These are phyloP conservation scores for Arabidopsis thaliana DNA, from an alignment of 345 rosid species.

Conservation along the genomic window DNA sequence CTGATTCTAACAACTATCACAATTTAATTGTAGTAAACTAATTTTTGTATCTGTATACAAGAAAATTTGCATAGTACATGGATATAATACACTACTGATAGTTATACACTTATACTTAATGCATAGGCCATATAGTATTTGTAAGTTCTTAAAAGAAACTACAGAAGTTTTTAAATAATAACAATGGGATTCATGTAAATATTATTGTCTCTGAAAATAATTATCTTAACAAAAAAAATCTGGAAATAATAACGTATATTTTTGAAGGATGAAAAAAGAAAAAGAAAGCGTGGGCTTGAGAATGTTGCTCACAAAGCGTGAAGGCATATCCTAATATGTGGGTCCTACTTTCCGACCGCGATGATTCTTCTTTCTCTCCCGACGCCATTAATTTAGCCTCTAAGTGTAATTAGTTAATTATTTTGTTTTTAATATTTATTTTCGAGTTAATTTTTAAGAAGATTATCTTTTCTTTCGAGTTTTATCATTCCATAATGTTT, in stretches of 20 bases:
- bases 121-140: neutral
- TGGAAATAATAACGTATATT: neutral
- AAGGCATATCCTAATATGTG: slow-evolving; percentile 49
- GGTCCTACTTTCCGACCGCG: slow-evolving; percentile 51
- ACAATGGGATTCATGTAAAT: neutral
- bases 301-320: slow-evolving; percentile 56
- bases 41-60: too few relatives aligned
- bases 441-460: neutral
- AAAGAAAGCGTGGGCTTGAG: slow-evolving; percentile 49
- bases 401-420: neutral
- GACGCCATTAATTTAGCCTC: slow-evolving; percentile 36
- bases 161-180: too few relatives aligned
- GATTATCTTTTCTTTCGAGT: neutral
- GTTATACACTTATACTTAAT: neutral
- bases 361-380: slow-evolving; percentile 45
- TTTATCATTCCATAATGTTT: neutral
- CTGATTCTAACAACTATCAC: neutral
- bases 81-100: neutral
- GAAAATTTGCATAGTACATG: too few relatives aligned
- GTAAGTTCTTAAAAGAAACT: neutral
- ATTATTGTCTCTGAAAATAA: neutral
- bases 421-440: neutral
- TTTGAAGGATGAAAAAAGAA: neutral
- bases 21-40: neutral
- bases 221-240: neutral